These are phyloP conservation scores for Monosporascus sp. DNA, from an alignment of 2,329 filamentous ascomycete species.

Conservation along the genomic window DNA sequence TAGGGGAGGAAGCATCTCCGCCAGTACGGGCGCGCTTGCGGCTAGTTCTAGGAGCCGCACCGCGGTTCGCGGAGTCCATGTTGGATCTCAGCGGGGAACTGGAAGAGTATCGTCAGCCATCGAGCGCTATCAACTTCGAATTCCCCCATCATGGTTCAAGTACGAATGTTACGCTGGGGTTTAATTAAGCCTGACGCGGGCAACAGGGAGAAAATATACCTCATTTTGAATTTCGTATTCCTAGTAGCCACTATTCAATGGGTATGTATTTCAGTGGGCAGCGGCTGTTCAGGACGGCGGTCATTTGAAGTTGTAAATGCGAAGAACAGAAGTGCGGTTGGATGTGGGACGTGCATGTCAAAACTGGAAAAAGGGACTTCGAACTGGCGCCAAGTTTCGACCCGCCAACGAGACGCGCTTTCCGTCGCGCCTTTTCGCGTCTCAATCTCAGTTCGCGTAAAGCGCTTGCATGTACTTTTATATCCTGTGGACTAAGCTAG, in stretches of 20 bases:
- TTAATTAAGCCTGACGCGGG: background rate
- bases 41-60: constrained; percentile 45
- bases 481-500: too few relatives aligned
- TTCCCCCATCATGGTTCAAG: background rate
- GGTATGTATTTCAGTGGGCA: background rate
- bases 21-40: constrained; percentile 52
- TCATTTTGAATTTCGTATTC: constrained; percentile 10
- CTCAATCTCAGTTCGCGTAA: constrained; percentile 17
- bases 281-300: background rate
- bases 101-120: constrained; percentile 8
- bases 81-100: constrained; percentile 80
- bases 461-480: constrained; percentile 17
- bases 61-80: constrained; percentile 79
- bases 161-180: background rate
- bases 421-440: constrained; percentile 17
- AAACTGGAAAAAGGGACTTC: constrained; percentile 5
- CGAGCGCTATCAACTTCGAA: background rate
- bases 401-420: background rate
- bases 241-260: background rate
- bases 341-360: constrained; percentile 1
- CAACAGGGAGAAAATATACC: constrained; percentile 4
- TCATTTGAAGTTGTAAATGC: background rate
- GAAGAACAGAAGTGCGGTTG: background rate
- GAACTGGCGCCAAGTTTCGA: background rate
- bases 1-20: constrained; percentile 47